These are phyloP conservation scores for Aspergillus clavatus DNA, from an alignment of 2,329 filamentous ascomycete genomes.

Conservation along the genomic window DNA sequence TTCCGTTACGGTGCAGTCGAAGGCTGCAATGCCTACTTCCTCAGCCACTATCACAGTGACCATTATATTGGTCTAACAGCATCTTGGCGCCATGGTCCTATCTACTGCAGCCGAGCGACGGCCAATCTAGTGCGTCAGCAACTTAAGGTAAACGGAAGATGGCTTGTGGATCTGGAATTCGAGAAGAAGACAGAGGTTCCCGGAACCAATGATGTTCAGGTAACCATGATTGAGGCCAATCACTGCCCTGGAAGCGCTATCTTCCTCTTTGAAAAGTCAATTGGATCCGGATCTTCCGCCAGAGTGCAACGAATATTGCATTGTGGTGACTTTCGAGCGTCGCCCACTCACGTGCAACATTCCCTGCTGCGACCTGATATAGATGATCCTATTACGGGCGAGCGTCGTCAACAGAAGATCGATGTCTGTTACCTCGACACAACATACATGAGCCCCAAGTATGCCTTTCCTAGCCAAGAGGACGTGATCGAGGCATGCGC, in stretches of 20 bases:
- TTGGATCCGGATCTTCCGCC: slow-evolving; percentile 56
- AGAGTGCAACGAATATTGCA: slow-evolving; percentile 78
- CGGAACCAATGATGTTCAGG: slow-evolving; percentile 72
- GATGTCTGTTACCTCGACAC: slow-evolving; percentile 97
- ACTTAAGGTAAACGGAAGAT: slow-evolving; percentile 78
- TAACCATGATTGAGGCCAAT: slow-evolving; percentile 95
- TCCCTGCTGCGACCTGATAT: slow-evolving; percentile 73
- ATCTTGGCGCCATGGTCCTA: slow-evolving; percentile 87
- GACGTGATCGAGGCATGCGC: slow-evolving; percentile 85
- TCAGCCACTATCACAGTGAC: slow-evolving; percentile 97
- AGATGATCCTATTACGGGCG: slow-evolving; percentile 65
- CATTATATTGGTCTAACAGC: slow-evolving; percentile 90
- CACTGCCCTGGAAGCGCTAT: slow-evolving; percentile 94
- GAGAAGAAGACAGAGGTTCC: slow-evolving; percentile 75
- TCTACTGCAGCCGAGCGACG: slow-evolving; percentile 92
- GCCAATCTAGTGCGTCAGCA: slow-evolving; percentile 84
- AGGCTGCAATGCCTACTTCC: slow-evolving; percentile 88
- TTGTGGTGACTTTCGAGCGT: slow-evolving; percentile 93
- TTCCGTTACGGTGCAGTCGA: slow-evolving; percentile 92
- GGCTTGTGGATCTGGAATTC: slow-evolving; percentile 79
- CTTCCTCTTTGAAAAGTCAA: slow-evolving; percentile 81
- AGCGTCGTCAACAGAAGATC: slow-evolving; percentile 74
- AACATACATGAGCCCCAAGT: slow-evolving; percentile 92
- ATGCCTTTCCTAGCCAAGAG: slow-evolving; percentile 84
- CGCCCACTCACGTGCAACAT: slow-evolving; percentile 75